These are phyloP conservation scores for Syzygium oleosum DNA, from an alignment of 345 rosid genomes.

Conservation along the genomic window DNA sequence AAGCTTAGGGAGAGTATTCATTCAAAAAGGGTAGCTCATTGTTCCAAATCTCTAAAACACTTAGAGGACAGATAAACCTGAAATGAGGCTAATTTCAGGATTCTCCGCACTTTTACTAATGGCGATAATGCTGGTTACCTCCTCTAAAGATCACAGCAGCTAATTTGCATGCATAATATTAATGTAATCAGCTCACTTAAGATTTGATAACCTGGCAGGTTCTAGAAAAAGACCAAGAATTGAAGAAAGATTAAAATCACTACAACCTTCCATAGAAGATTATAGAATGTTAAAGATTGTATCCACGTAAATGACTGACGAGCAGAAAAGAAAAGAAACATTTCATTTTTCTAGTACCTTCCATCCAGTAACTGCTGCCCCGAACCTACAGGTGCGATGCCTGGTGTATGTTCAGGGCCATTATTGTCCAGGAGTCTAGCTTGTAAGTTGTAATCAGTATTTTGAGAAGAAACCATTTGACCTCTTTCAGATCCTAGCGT, in stretches of 20 bases:
- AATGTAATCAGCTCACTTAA: no score
- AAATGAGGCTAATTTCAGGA: not conserved
- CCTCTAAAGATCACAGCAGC: not conserved
- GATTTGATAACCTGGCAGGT: no score
- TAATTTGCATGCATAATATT: not conserved
- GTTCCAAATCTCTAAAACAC: not conserved
- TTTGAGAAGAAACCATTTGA: slow-evolving; percentile 28
- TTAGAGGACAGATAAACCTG: not conserved
- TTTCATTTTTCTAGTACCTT: slow-evolving; percentile 29
- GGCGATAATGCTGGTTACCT: not conserved
- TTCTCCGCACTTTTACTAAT: not conserved
- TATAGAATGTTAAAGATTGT: not conserved
- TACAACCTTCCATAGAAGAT: not conserved
- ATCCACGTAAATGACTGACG: not conserved
- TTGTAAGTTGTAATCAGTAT: slow-evolving; percentile 66
- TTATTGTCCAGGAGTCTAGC: slow-evolving; percentile 68
- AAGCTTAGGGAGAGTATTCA: not conserved
- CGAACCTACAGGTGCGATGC: slow-evolving; percentile 4
- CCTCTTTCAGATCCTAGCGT: slow-evolving; percentile 42
- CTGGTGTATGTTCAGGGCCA: slow-evolving; percentile 26
- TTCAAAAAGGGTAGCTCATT: not conserved
- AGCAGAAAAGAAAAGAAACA: not conserved
- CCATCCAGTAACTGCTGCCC: slow-evolving; percentile 29
- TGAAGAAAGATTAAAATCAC: not conserved
- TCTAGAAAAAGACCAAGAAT: not conserved